Base-by-base conservation (phyloP, 139 green algal species). In the Auxenochlorella pyrenoidosa region DNA sequence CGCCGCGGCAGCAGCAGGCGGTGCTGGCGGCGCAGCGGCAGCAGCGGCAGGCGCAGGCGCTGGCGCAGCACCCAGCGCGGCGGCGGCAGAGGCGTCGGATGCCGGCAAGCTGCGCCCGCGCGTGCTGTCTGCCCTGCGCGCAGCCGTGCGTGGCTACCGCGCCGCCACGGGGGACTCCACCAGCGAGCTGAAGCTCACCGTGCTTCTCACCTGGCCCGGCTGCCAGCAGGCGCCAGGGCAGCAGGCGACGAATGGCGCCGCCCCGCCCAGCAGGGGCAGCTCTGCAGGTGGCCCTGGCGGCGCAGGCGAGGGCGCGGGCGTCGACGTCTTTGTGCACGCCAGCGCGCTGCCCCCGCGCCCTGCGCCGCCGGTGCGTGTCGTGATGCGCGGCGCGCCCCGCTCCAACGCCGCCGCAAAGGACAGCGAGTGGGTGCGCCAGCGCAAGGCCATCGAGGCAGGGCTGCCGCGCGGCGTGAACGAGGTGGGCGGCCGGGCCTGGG, bases 371-470 rank as follows among this genome's bases (percentile, higher is more conserved):
- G 90, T 94, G 36, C 88, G 44, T 24, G 82, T 79, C 19, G 82
- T 86, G n/a, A 70, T 92, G 54, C 90, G 85, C 12, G 93, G 93
- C 22, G 44, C 87, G 30, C 91, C 92, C 19, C 85, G 93, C 44
- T 58, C 90, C 5, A 94, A 95, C 70, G 93, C 93, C 26, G 66
- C 80, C 21, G 93, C 93, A 16, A 96, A 96, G 79, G 94, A 96
- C 87, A 94, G 89, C 43, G 93, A 94, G 82, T 96, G 94, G 94
- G 92, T 95, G 75, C 75, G 89, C 70, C 88, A 95, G 51, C 88
- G 94, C 38, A 81, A 85, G 79, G 86, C 79, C 6, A 86, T 94
- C n/a, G 84, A 93, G 73, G 75, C 66, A 1, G 47, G 41, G 18
- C 90, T 91, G 70, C 80, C 90, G 15, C 16, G 63, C 32, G 82